phyloP scores from a whole-genome alignment of 1,139 yeast species.

The Nematodospora anomalae region DNA sequence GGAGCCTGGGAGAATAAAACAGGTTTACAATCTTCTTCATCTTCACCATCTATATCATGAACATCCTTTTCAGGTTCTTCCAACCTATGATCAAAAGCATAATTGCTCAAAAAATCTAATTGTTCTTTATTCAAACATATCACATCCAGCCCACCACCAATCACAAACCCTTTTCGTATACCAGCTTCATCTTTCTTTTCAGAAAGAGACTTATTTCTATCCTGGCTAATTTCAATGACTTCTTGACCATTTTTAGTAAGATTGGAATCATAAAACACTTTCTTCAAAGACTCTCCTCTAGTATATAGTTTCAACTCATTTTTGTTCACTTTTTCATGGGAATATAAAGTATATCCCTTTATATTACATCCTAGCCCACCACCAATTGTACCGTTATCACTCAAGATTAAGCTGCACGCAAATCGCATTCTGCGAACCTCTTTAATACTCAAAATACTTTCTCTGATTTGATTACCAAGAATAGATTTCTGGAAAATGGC shows the following conservation, averaged over 20 bases:
- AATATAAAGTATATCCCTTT: constrained; percentile 67
- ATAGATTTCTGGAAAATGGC: constrained; percentile 13
- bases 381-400: constrained; percentile 41
- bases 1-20: constrained; percentile 32
- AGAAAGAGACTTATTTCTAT: constrained; percentile 19
- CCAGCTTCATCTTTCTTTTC: constrained; percentile 45
- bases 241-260: constrained; percentile 20
- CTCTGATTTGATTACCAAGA: constrained; percentile 23
- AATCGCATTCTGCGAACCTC: constrained; percentile 65
- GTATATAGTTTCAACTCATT: constrained; percentile 46
- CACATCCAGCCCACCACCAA: constrained; percentile 28
- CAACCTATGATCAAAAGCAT: constrained; percentile 37
- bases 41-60: constrained; percentile 20
- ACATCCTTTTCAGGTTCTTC: constrained; percentile 23
- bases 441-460: constrained; percentile 52
- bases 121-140: constrained; percentile 30
- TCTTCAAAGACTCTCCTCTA: constrained; percentile 36
- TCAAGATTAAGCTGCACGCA: constrained; percentile 51
- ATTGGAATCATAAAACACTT: constrained; percentile 52
- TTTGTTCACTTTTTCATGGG: constrained; percentile 48
- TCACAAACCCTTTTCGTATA: constrained; percentile 27
- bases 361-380: constrained; percentile 62
- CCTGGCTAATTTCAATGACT: constrained; percentile 18
- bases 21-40: constrained; percentile 17
- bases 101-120: constrained; percentile 30